phyloP scores from a whole-genome alignment of 2,329 filamentous ascomycete genomes.

The Cladophialophora bantiana region DNA sequence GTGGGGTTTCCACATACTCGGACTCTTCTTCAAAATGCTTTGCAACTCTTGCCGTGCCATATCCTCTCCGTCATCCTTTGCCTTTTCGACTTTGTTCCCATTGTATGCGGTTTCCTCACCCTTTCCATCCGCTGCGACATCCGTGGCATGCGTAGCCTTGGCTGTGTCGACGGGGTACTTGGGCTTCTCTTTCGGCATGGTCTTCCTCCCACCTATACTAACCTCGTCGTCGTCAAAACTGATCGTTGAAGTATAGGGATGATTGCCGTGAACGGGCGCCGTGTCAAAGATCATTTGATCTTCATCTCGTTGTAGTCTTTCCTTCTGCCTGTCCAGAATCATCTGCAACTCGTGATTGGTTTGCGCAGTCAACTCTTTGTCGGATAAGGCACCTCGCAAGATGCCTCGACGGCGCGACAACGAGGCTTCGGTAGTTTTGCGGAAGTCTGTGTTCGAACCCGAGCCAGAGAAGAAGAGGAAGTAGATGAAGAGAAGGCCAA shows the following conservation, averaged over 20 bases:
- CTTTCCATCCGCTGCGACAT: conserved; percentile 8
- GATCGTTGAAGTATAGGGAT: conserved; percentile 18
- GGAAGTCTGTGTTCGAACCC: conserved; percentile 33
- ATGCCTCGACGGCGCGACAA: conserved; percentile 33
- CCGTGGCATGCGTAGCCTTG: conserved; percentile 11
- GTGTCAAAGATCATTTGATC: conserved; percentile 26
- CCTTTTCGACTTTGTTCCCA: conserved; percentile 32
- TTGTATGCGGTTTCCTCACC: conserved; percentile 19
- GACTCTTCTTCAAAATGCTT: conserved; percentile 82
- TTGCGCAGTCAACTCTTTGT: conserved; percentile 37
- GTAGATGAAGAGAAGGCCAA: conserved; percentile 35
- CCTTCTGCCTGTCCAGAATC: conserved; percentile 35
- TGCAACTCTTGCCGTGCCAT: conserved; percentile 76
- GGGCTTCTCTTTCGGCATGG: conserved; percentile 40
- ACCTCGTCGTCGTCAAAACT: conserved; percentile 19
- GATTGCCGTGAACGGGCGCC: conserved; percentile 14
- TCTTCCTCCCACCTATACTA: conserved; percentile 48
- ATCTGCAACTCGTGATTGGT: conserved; percentile 38
- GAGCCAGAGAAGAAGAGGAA: conserved; percentile 38
- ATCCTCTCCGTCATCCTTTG: conserved; percentile 59
- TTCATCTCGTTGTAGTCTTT: conserved; percentile 24
- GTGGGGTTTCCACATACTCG: conserved; percentile 64
- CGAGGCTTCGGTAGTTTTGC: conserved; percentile 38
- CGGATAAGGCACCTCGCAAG: conserved; percentile 36
- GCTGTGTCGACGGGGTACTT: conserved; percentile 31